Base-by-base conservation (phyloP, 2,329 filamentous ascomycete species). In the Hypoxylon sp. region DNA sequence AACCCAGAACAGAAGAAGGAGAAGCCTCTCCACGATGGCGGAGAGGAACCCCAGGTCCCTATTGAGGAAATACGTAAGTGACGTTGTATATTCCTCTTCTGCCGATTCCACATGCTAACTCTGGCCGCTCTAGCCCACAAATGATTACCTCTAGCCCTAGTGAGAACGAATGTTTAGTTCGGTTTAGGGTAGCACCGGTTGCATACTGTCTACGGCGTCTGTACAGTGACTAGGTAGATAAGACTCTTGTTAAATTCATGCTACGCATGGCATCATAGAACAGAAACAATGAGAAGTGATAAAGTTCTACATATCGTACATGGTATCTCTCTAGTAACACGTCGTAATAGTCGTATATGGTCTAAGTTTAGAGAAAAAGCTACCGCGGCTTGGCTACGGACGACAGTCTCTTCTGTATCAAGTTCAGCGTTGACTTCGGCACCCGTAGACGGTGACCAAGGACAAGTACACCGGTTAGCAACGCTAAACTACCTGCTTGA, bases 401-500 rank as follows among this genome's bases (percentile, higher is more conserved):
- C 55, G 75, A 75, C 67, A 87, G 51, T 53, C 80, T 81, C 76
- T 81, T 82, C 77, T 88, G 81, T 27, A 94, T 79, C 65, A 92
- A 75, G 57, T 82, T 84, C 52, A 91, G 79, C 1, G 88, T 88
- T 29, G 88, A 82, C 70, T 84, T 88, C 1, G 93, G 92, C 56
- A 94, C 84, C 80, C 91, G 92, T 59, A 96, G 80, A 41, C 93
- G 86, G 73, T 90, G 93, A 9, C 92, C 92, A 37, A 97, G 82
- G 0, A 97, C 85, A 21, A 97, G 82, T 0, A 90, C 90, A 46
- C 93, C 93, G 0, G 93, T 96, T 65, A 99, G 81, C 19, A 99
- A 82, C 1, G 92, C 93, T 71, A 99, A 81, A 64, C 90, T 92
- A 39, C 96, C 95, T 1, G 96, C 96, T 80, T 99, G 96, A 79